Base-by-base conservation (phyloP, 31 red algal genomes). In the Odonthalia washingtoniensis region DNA sequence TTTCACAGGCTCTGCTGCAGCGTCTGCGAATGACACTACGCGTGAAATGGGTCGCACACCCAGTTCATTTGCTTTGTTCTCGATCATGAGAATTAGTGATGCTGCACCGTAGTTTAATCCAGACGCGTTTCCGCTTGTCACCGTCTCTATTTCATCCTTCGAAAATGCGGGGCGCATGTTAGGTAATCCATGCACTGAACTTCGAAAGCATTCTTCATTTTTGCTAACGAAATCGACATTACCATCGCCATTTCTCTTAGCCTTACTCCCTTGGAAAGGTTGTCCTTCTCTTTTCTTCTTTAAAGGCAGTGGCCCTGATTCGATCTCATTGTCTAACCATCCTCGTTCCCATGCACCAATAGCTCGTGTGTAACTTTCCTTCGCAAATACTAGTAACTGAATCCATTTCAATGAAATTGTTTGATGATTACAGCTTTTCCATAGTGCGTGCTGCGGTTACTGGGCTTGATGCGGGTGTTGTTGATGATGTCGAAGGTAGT, bases 81-180 rank as follows among this genome's bases (percentile, higher is more conserved):
- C 78, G 53, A 81, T 88, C 44, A 89, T 87, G 2, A 99, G 68
- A 2, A 99, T 92, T 24, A 99, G 63, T 30, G 98, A 95, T 43
- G 98, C 98, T 4, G 95, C 98, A 43, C 98, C 98, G 78, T 99
- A 95, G 62, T 92, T 95, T 40, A 97, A 45, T 35, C 89, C 85
- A 2, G 90, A 94, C 24, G 98, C 89, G 73, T 99, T 99, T 49
- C 93, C 98, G 6, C 87, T 90, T 35, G 98, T 99, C 45, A 99
- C 91, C 28, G 98, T 97, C 24, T 95, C 97, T 52, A 52, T 88
- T 38, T 80, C 95, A 61, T 88, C 92, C 44, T 92, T 87, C 31
- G 83, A 38, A 81, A 99, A 99, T 5, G 86, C 76, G n/a, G 95
- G 75, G 52, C 57, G 38, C 84, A 97, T 72, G 35, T 35, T 78